A percentile compares a stretch with the other conserved stretches of the same genome.
phyloP scores from a whole-genome alignment of 495 filamentous ascomycete species.

The Thermothielavioides terrestris region DNA sequence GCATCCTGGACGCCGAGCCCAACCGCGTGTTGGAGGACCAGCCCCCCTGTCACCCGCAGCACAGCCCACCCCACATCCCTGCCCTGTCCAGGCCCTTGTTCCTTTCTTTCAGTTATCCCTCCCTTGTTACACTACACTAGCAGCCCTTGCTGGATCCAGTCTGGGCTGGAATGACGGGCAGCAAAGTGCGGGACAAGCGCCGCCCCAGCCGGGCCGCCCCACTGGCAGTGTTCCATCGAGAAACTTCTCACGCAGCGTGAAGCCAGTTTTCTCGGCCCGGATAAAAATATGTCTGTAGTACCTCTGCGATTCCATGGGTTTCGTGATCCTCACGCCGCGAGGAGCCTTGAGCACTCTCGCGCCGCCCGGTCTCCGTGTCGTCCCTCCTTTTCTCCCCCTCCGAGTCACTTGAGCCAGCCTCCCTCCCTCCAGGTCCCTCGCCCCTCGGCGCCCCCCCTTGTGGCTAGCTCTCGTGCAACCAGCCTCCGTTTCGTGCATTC shows the following conservation, averaged over 20 bases:
- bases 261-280: constrained; percentile 3
- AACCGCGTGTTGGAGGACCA: too few relatives aligned
- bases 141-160: neutral
- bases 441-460: neutral
- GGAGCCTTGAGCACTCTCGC: neutral
- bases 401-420: too few relatives aligned
- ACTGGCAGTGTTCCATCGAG: constrained; percentile 7
- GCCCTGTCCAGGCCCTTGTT: neutral
- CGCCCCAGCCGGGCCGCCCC: constrained; percentile 8
- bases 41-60: constrained; percentile 1
- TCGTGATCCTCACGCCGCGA: neutral
- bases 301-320: constrained; percentile 15
- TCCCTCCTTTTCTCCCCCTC: neutral
- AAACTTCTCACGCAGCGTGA: constrained; percentile 8
- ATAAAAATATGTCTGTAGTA: constrained; percentile 14
- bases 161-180: constrained; percentile 16
- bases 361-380: neutral
- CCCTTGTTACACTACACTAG: too few relatives aligned
- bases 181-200: constrained; percentile 5
- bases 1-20: too few relatives aligned
- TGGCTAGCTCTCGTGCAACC: neutral
- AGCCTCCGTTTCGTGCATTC: too few relatives aligned
- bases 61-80: constrained; percentile 3
- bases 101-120: neutral
- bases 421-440: too few relatives aligned